Base-by-base conservation (phyloP, 2,329 filamentous ascomycete species). In the Bipolaris oryzae region DNA sequence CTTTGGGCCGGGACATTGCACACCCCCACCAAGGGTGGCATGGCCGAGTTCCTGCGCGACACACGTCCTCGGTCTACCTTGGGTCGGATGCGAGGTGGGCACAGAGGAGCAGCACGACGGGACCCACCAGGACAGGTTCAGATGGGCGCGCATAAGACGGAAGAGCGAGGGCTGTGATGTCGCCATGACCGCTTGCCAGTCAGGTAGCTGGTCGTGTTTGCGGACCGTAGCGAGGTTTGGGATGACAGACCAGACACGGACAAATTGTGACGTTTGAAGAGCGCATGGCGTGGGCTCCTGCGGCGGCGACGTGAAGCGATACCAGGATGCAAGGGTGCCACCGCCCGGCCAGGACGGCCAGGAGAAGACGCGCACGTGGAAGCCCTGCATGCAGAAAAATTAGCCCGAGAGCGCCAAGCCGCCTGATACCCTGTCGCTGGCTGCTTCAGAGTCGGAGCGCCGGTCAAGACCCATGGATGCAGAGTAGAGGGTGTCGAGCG, bases 321-420 rank as follows among this genome's bases (percentile, higher is more conserved):
- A 46, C 49, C 51, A 50, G 55, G 50, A 39, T 42, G 42, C 47
- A 34, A 48, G 58, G 56, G 50, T 57, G 47, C 48, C 50, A 31
- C 28, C 28, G 28, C 28, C 25, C 28, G 28, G 28, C 28, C 28
- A 31, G 28, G 28, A 31, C 43, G 55, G 50, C 46, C 37, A 43
- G 46, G 39, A 20, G 34, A 47, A 55, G 48, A 35, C 51, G 56
- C 60, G 63, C 67, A 70, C 67, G 67, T 70, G 67, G 67, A 55
- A 50, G 51, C 65, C 67, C 62, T 68, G 67, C 55, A 53, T 58
- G 28, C 11, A 49, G 44, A 37, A 50, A 42, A 56, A 56, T 56
- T 59, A 54, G 46, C 33, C 59, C 58, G 55, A 53, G 53, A 38
- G 39, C 39, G 49, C 49, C 42, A 52, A 47, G 50, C 46, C 18